Base-by-base conservation (phyloP, 805 yeast species). In the Schwanniomyces pseudopolymorphus region DNA sequence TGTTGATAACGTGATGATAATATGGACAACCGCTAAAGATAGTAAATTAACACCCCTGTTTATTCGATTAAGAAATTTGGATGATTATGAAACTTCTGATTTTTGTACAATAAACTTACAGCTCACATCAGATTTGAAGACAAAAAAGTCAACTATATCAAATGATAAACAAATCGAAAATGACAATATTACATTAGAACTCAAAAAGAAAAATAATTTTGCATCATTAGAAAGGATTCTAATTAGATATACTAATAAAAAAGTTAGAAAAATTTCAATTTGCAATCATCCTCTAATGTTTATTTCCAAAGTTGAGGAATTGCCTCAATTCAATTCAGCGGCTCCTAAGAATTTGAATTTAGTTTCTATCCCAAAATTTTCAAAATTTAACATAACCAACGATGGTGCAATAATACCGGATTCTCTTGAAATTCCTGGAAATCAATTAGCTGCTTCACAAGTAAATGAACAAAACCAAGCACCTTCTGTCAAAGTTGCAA, bases 1-100 rank as follows among this genome's bases (percentile, higher is more conserved):
- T 4, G 20, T 47, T 14, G 49, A 45, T 5, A 46, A 43, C n/a
- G 44, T 43, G 2, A 42, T 53, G 48, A 46, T 47, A 9, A 7
- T 49, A 35, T 47, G 54, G 52, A n/a, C 40, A 19, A 33, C 47
- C 2, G 38, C 20, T n/a, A 24, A 10, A 7, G 22, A 39, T 2
- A 38, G 33, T 13, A 40, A 19, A 21, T 26, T 50, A 9, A 28
- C 33, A 10, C 48, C 52, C 3, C 21, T 44, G 10, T 47, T 39
- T 21, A 27, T 43, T 22, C 43, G 40, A 16, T 33, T 50, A 19
- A 28, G 41, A 13, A 48, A 43, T 17, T 39, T 51, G 8, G 27
- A 31, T 10, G 27, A 33, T 5, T 43, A 41, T 11, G 39, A 45
- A 9, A 41, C 19, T 22, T 14, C 39, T 25, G 45, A 39, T 10